Evolutionary conservation across 140 eudicot species (phyloP), one percentile per base, ranked within the genome.

Genomic region (Stevia rebaudiana): DNA sequence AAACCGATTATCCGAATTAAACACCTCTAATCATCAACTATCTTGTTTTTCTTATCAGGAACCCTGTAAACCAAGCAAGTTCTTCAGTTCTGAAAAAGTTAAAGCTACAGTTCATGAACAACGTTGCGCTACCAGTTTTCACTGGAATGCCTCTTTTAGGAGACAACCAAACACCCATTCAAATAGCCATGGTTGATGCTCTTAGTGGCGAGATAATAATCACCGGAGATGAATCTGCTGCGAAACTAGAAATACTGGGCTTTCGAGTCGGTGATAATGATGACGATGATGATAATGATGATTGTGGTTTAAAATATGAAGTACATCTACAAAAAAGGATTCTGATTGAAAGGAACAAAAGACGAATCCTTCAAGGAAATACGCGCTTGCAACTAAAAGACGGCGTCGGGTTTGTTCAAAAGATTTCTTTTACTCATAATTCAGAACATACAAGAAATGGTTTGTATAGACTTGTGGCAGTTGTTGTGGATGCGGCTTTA

Each of bases 71-170:
- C 37, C 66, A 25, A 39, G 65, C 17, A 11, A 47, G 13, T 21
- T 24, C 60, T 59, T 50, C 66, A 23, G 49, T 70, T 17, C 69
- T 24, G 56, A 77, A 42, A 41, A 49, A 47, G 40, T 52, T 71
- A 41, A 74, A 78, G 46, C 73, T 83, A 15, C 64, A 59, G 77
- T 83, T 86, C 76, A 68, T 33, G 57, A 68, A 50, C 57, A 56
- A 36, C 40, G 37, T 81, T 5, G 31, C 69, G 25, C 60, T 15
- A 21, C 71, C 66, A 18, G 80, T 78, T 1, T 72, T 39, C 67
- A 80, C 90, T 2, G 79, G 84, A 16, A 74, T 28, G 64, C 73
- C 54, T n/a, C 77, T 85, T 28, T 21, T 53, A 77, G 89, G 82
- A 22, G 80, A 74, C 21, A 81, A 63, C 2, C 18, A 12, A 4